Conservation (phyloP, 192 early-diverging fungal species). For the Diversispora epigaea region DNA sequence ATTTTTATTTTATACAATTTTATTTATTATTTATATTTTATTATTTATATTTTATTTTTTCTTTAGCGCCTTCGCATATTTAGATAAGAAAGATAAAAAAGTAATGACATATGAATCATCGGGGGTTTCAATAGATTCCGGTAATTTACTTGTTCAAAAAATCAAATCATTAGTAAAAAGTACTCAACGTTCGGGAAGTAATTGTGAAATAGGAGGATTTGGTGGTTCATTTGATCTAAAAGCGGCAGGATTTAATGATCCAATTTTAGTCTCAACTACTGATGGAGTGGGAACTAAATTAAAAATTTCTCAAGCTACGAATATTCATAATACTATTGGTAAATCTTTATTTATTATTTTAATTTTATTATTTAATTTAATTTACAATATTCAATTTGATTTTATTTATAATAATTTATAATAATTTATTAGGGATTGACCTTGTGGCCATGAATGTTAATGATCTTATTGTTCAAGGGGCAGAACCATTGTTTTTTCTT, state of each 20-base stretch:
- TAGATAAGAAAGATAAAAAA: slow-evolving; percentile 41
- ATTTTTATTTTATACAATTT: too few relatives aligned
- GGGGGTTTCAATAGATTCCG: slow-evolving; percentile 95
- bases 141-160: slow-evolving; percentile 90
- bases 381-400: background rate
- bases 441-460: slow-evolving; percentile 99
- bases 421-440: slow-evolving; percentile 60
- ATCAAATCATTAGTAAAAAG: slow-evolving; percentile 95
- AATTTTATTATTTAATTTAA: background rate
- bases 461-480: slow-evolving; percentile 97
- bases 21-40: background rate
- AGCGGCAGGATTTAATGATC: slow-evolving; percentile 88
- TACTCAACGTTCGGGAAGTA: slow-evolving; percentile 89
- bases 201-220: slow-evolving; percentile 98
- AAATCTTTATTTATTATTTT: background rate
- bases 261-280: slow-evolving; percentile 95
- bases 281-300: slow-evolving; percentile 99
- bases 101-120: slow-evolving; percentile 91
- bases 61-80: slow-evolving; percentile 46
- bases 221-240: slow-evolving; percentile 97
- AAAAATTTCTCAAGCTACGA: slow-evolving; percentile 85
- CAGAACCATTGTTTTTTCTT: slow-evolving; percentile 97
- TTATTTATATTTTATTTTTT: background rate
- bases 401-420: background rate
- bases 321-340: slow-evolving; percentile 91